Conservation (phyloP, 1,284 basidiomycete genomes). For the Baeospora myosura region DNA sequence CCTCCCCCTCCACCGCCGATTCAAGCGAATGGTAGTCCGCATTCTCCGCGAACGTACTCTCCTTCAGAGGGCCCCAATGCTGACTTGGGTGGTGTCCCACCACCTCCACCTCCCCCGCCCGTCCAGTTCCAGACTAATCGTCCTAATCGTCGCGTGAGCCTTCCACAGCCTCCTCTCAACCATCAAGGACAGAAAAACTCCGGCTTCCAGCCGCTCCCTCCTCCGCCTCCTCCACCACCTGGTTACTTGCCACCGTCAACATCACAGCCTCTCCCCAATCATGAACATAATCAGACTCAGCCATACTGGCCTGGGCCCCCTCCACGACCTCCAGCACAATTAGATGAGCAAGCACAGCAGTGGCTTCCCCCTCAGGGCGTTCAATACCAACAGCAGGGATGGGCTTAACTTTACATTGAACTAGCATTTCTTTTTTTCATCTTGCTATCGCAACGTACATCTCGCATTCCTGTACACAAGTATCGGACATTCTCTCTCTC, state of each 20-base stretch:
- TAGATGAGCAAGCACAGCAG: slow-evolving; percentile 11
- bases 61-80: slow-evolving; percentile 10
- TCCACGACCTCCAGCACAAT: slow-evolving; percentile 10
- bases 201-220: slow-evolving; percentile 1
- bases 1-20: slow-evolving; percentile 26
- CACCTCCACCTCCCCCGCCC: slow-evolving; percentile 7
- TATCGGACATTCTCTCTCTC: slow-evolving; percentile 1
- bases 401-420: not conserved
- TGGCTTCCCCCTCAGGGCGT: not conserved
- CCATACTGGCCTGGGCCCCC: slow-evolving; percentile 13
- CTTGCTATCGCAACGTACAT: slow-evolving; percentile 3
- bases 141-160: slow-evolving; percentile 6
- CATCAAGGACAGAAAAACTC: slow-evolving; percentile 1
- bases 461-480: slow-evolving; percentile 3
- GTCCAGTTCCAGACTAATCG: not conserved
- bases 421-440: slow-evolving; percentile 7
- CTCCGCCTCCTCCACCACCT: slow-evolving; percentile 10
- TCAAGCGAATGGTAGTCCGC: too few relatives aligned
- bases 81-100: slow-evolving; percentile 6
- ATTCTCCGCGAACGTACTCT: too few relatives aligned
- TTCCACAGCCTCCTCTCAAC: slow-evolving; percentile 1
- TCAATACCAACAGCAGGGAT: not conserved
- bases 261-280: slow-evolving; percentile 12
- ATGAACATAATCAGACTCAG: slow-evolving; percentile 18
- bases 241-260: slow-evolving; percentile 5